Evolutionary conservation across 305 asterid species (phyloP).

Genomic region (Ilex paraguariensis): DNA sequence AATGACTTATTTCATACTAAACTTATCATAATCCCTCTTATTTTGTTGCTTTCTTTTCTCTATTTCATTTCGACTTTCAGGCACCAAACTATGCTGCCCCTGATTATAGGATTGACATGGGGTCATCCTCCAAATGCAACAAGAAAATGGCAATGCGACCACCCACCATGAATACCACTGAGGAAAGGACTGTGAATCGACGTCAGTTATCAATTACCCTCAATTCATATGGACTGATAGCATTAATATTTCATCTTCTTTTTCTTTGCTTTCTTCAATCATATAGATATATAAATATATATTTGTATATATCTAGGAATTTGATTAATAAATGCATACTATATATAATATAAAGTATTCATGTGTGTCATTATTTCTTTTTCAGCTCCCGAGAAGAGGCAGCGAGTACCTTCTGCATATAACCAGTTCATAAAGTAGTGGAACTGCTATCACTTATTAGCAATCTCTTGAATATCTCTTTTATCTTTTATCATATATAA

Average conservation of each 20-base stretch:
- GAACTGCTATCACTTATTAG: background rate
- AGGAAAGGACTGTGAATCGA: slow-evolving; percentile 46
- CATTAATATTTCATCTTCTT: background rate
- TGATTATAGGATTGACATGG: slow-evolving; percentile 48
- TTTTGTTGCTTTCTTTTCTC: background rate
- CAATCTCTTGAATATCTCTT: slow-evolving; percentile 1
- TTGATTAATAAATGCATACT: too few relatives aligned
- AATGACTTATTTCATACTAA: too few relatives aligned
- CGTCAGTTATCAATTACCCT: slow-evolving; percentile 29
- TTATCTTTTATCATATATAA: background rate
- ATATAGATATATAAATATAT: background rate
- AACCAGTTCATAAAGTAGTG: slow-evolving; percentile 86
- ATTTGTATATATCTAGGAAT: too few relatives aligned
- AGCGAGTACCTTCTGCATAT: slow-evolving; percentile 86
- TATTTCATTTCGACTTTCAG: slow-evolving; percentile 27
- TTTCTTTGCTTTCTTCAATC: background rate
- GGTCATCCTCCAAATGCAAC: slow-evolving; percentile 65
- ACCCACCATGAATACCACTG: slow-evolving; percentile 29
- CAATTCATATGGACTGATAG: background rate
- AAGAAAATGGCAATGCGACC: slow-evolving; percentile 39
- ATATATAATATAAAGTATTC: too few relatives aligned
- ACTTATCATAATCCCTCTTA: background rate
- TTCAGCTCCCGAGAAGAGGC: slow-evolving; percentile 91
- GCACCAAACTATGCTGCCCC: slow-evolving; percentile 28
- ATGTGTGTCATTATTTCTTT: background rate